Evolutionary conservation across 2,329 filamentous ascomycete species (phyloP).

Genomic region (Fusarium sp.): DNA sequence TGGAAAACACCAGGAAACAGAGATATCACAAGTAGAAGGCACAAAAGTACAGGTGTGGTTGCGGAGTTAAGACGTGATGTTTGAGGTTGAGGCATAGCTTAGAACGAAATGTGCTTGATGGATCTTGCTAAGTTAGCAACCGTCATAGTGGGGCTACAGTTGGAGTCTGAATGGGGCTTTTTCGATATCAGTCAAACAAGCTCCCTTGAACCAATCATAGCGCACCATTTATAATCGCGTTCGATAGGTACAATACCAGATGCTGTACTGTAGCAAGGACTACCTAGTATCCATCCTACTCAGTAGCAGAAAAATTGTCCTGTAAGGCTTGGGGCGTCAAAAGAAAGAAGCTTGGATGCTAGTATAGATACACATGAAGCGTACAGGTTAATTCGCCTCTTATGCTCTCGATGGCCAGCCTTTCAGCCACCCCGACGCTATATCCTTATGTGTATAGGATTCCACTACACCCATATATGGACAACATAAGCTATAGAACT

Average conservation of each 20-base stretch:
- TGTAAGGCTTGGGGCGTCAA: neutral
- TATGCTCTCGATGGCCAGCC: neutral
- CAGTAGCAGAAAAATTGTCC: neutral
- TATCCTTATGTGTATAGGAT: neutral
- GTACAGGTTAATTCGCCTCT: neutral
- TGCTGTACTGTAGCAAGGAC: neutral
- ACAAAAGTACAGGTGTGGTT: conserved; percentile 58
- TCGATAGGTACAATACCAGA: neutral
- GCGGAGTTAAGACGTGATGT: conserved; percentile 52
- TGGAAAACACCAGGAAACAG: conserved; percentile 68
- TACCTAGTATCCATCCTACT: neutral
- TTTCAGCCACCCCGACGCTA: neutral
- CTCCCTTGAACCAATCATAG: conserved; percentile 29
- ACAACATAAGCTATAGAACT: neutral
- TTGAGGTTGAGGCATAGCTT: conserved; percentile 59
- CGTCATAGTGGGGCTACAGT: conserved; percentile 48
- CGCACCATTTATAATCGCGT: conserved; percentile 37
- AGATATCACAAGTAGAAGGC: conserved; percentile 61
- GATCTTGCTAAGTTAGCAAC: conserved; percentile 12
- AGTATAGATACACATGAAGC: neutral
- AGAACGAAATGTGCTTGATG: conserved; percentile 29
- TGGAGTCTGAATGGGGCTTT: conserved; percentile 24
- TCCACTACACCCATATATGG: neutral
- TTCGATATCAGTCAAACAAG: conserved; percentile 14
- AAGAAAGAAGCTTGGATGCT: neutral